Conservation (phyloP, 495 filamentous ascomycete genomes). For the Tuber umbilicatum region DNA sequence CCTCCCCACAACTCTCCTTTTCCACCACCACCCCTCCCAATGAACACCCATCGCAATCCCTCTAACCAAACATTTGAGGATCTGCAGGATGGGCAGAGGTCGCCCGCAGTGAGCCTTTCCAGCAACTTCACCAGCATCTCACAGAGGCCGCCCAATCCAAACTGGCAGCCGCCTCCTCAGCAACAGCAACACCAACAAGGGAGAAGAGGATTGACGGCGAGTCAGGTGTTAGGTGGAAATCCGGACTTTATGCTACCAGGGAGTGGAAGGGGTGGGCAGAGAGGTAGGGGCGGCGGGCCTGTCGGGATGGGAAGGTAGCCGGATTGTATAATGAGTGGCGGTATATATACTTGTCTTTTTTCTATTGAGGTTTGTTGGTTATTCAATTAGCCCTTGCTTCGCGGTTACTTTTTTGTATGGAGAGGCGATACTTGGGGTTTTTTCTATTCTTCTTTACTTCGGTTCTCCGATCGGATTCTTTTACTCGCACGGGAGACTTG, state of each 20-base stretch:
- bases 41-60: background rate
- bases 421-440: background rate
- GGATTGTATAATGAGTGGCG: constrained; percentile 1
- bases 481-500: background rate
- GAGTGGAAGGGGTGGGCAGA: constrained; percentile 33
- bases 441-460: background rate
- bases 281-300: constrained; percentile 17
- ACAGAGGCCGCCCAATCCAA: constrained; percentile 78
- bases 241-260: constrained; percentile 64
- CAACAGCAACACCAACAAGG: constrained; percentile 40
- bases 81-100: constrained; percentile 59
- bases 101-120: constrained; percentile 67
- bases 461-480: background rate
- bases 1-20: background rate
- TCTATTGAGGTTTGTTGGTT: background rate
- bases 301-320: constrained; percentile 28
- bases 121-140: constrained; percentile 80
- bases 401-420: background rate
- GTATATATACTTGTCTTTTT: background rate
- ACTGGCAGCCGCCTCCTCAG: constrained; percentile 54
- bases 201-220: constrained; percentile 51
- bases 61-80: constrained; percentile 47
- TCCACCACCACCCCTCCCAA: constrained; percentile 26
- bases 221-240: constrained; percentile 58
- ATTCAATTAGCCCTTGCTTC: background rate